Evolutionary conservation across 2,329 filamentous ascomycete genomes (phyloP).

Genomic region (Neopestalotiopsis sp.): DNA sequence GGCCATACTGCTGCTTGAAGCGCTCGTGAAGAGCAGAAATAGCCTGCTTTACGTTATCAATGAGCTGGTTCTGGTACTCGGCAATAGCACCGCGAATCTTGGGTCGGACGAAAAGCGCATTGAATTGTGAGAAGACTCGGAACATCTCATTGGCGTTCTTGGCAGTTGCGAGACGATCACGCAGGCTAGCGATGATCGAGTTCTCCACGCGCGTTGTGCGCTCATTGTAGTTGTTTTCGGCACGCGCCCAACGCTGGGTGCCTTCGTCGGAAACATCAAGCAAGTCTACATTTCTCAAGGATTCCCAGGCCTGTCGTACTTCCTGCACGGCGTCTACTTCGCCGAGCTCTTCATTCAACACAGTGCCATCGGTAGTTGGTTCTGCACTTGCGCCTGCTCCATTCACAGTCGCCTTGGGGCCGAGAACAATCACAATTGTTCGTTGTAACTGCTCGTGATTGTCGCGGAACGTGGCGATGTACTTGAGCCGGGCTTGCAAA

Average conservation of each 20-base stretch:
- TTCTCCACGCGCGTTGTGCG: constrained; percentile 97
- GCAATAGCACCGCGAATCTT: constrained; percentile 98
- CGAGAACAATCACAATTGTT: constrained; percentile 96
- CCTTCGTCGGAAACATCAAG: constrained; percentile 90
- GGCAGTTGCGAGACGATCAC: constrained; percentile 91
- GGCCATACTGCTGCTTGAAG: constrained; percentile 98
- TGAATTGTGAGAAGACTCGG: constrained; percentile 99
- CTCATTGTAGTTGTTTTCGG: constrained; percentile 96
- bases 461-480: constrained; percentile 91
- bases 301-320: constrained; percentile 92
- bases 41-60: constrained; percentile 96
- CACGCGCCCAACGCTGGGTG: constrained; percentile 89
- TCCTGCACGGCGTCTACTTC: constrained; percentile 97
- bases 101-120: constrained; percentile 96
- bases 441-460: constrained; percentile 97
- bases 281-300: constrained; percentile 92
- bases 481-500: constrained; percentile 88
- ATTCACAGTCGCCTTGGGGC: constrained; percentile 69
- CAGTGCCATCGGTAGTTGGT: constrained; percentile 61
- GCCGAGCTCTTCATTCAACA: constrained; percentile 90
- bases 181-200: constrained; percentile 92
- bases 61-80: constrained; percentile 97
- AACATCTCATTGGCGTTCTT: constrained; percentile 99
- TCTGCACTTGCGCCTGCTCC: constrained; percentile 51
- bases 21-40: constrained; percentile 93